Evolutionary conservation across 371 early-diverging fungal species (phyloP).

Genomic region (Saksenaea vasiformis): DNA sequence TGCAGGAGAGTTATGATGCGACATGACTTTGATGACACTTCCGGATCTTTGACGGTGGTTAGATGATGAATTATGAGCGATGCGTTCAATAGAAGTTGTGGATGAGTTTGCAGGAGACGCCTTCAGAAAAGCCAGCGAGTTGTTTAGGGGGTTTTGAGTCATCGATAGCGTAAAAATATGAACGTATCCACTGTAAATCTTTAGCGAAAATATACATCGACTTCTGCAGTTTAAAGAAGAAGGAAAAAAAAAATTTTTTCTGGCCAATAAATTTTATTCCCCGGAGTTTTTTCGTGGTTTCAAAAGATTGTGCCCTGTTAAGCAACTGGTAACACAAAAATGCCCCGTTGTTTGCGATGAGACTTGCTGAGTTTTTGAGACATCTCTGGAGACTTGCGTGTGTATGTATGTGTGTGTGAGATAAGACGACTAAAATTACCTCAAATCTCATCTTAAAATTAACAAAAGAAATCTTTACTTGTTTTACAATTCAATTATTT

Average conservation of each 20-base stretch:
- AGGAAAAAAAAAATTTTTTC: neutral
- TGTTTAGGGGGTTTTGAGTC: slow-evolving; percentile 3
- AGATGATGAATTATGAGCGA: neutral
- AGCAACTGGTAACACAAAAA: neutral
- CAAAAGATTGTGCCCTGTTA: slow-evolving; percentile 3
- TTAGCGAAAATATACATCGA: slow-evolving; percentile 5
- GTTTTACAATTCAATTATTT: too few relatives aligned
- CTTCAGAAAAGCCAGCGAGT: slow-evolving; percentile 2
- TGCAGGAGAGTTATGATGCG: slow-evolving; percentile 1
- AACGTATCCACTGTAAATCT: slow-evolving; percentile 6
- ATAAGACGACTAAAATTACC: too few relatives aligned
- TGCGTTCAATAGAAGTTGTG: slow-evolving; percentile 1
- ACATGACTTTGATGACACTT: slow-evolving; percentile 4
- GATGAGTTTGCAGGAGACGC: slow-evolving; percentile 12
- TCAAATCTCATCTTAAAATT: too few relatives aligned
- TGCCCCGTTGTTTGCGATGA: slow-evolving; percentile 4
- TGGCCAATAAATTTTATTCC: neutral
- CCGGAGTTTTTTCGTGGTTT: slow-evolving; percentile 6
- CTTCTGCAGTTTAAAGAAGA: neutral
- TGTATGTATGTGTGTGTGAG: too few relatives aligned
- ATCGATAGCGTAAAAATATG: slow-evolving; percentile 2
- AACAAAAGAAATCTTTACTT: too few relatives aligned
- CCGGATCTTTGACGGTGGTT: slow-evolving; percentile 6
- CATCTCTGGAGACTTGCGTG: too few relatives aligned
- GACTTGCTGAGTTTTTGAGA: neutral